Percentiles rank a stretch among this genome's conserved stretches.
phyloP scores from a whole-genome alignment of 2,329 filamentous ascomycete species.

The Curvularia verruculosa region DNA sequence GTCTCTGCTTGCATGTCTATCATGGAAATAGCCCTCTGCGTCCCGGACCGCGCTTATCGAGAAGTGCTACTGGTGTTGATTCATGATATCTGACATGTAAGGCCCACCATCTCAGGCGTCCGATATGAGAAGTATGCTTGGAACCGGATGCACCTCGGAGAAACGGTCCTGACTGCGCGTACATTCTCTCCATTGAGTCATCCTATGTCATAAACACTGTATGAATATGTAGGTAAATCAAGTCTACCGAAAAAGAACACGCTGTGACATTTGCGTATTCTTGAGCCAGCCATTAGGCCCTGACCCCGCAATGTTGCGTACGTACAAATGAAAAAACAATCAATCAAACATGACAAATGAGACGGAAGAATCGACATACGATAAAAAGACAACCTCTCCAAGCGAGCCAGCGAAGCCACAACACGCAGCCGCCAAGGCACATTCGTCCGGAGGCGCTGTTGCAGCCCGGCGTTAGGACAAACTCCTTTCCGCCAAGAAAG shows the following conservation, averaged over 20 bases:
- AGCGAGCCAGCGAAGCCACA: background rate
- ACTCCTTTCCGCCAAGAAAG: background rate
- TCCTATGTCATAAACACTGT: background rate
- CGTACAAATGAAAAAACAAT: background rate
- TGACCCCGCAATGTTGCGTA: background rate
- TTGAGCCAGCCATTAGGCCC: background rate
- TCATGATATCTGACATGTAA: constrained; percentile 4
- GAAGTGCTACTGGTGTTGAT: background rate
- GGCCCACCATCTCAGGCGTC: constrained; percentile 4
- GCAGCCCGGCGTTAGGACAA: background rate
- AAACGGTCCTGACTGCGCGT: background rate
- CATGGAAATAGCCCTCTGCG: background rate
- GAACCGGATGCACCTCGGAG: background rate
- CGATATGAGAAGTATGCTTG: background rate
- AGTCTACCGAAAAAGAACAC: background rate
- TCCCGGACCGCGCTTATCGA: background rate
- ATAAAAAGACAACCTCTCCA: background rate
- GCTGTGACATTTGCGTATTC: background rate
- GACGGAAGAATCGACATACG: background rate
- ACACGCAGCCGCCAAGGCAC: background rate
- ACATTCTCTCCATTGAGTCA: background rate
- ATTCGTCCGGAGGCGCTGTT: background rate
- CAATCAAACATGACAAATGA: background rate
- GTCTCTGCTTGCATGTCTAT: background rate
- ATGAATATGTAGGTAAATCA: background rate